Conservation (phyloP, 2,329 filamentous ascomycete genomes). For the Hymenoscyphus repandus region DNA sequence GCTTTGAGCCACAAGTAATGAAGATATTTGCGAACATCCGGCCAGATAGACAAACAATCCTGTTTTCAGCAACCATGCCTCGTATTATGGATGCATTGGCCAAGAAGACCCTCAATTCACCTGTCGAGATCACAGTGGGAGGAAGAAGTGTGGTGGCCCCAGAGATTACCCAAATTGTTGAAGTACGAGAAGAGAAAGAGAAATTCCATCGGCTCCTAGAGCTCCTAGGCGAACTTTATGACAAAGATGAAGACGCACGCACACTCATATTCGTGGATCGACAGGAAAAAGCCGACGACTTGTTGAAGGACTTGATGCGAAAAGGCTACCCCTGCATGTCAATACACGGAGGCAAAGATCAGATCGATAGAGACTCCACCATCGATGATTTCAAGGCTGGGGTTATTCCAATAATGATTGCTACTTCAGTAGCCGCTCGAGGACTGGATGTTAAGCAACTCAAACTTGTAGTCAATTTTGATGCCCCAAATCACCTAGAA, state of each 20-base stretch:
- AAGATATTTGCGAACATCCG: conserved; percentile 91
- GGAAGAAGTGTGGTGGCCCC: conserved; percentile 81
- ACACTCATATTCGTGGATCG: conserved; percentile 88
- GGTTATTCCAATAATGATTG: conserved; percentile 82
- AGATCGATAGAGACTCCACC: conserved; percentile 86
- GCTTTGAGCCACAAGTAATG: conserved; percentile 96
- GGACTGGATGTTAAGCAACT: conserved; percentile 94
- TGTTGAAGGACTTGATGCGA: conserved; percentile 71
- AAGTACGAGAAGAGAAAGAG: conserved; percentile 73
- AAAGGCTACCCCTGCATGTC: conserved; percentile 90
- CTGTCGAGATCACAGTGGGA: conserved; percentile 88
- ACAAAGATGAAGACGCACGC: conserved; percentile 82
- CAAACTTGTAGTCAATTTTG: conserved; percentile 93
- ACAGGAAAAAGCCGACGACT: conserved; percentile 81
- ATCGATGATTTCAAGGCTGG: conserved; percentile 93
- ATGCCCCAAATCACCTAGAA: conserved; percentile 88
- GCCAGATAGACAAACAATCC: conserved; percentile 85
- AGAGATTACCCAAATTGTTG: conserved; percentile 90
- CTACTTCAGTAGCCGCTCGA: conserved; percentile 91
- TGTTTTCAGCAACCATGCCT: conserved; percentile 96
- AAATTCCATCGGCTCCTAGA: conserved; percentile 84
- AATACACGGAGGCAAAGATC: conserved; percentile 90
- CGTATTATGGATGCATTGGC: conserved; percentile 86
- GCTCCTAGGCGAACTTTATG: conserved; percentile 80
- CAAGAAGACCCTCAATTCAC: conserved; percentile 78